Percentiles rank a stretch among this genome's conserved stretches.
These are phyloP conservation scores for Euphorbia peplus DNA, from an alignment of 345 rosid species.

Conservation along the genomic window DNA sequence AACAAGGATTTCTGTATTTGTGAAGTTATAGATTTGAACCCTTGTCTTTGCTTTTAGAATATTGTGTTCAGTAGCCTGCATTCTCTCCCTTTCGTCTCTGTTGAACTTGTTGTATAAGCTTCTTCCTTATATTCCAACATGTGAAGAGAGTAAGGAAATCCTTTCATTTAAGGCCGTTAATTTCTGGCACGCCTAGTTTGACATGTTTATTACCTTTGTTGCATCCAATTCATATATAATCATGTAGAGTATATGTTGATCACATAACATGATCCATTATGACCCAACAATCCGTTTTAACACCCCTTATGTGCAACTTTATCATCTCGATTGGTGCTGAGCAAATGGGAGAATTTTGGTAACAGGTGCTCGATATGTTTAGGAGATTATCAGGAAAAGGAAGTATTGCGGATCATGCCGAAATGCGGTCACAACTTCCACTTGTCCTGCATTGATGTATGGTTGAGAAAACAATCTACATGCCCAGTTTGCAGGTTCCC, in stretches of 20 bases:
- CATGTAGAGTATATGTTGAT: no score
- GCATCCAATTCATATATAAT: no score
- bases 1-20: neutral
- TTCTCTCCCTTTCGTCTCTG: neutral
- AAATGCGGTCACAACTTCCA: constrained; percentile 69
- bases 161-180: no score
- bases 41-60: no score
- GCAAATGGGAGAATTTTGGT: no score
- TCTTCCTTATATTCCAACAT: neutral
- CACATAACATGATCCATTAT: no score
- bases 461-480: constrained; percentile 64
- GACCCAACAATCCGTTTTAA: no score
- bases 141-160: neutral
- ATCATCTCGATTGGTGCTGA: neutral
- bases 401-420: constrained; percentile 63
- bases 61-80: neutral
- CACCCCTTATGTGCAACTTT: neutral
- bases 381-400: constrained; percentile 67
- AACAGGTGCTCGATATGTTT: constrained; percentile 71
- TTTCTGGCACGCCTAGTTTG: no score
- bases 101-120: neutral
- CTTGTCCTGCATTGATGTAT: constrained; percentile 57
- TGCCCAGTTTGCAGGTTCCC: constrained; percentile 69
- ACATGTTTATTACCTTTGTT: no score
- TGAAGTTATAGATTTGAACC: neutral